A percentile compares a stretch with the other conserved stretches of the same genome.
These are phyloP conservation scores for Suillus paluster DNA, from an alignment of 768 basidiomycete species.

Conservation along the genomic window DNA sequence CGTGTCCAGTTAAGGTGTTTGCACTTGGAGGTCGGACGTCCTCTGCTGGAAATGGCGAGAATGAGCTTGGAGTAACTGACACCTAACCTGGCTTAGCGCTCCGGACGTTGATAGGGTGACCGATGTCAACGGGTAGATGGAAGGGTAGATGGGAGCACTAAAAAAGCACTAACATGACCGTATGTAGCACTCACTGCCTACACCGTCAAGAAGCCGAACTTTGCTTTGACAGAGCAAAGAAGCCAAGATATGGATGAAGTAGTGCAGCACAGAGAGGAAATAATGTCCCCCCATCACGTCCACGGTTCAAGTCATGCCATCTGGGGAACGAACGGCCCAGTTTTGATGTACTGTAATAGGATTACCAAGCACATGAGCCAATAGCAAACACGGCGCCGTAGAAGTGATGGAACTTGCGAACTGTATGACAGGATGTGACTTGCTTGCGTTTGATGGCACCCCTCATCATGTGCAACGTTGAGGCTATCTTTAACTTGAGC, in stretches of 20 bases:
- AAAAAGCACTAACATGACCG: neutral
- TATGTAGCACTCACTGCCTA: neutral
- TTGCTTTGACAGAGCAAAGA: neutral
- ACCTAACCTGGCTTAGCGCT: neutral
- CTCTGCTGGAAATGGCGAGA: neutral
- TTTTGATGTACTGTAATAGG: neutral
- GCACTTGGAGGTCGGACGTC: no score
- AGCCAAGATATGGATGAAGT: neutral
- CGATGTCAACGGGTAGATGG: neutral
- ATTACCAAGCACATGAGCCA: neutral
- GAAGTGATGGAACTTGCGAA: neutral
- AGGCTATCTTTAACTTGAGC: neutral
- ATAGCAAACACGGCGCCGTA: neutral
- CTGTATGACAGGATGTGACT: neutral
- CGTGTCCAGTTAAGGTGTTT: neutral
- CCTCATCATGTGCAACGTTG: neutral
- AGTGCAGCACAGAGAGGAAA: neutral
- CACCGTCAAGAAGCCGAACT: neutral
- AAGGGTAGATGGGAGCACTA: neutral
- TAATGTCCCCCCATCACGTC: neutral
- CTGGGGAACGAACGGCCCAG: neutral
- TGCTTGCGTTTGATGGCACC: neutral
- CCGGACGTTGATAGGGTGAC: neutral
- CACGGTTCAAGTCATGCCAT: neutral
- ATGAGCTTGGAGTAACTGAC: neutral